Percentiles rank a stretch among this genome's conserved stretches.
These are phyloP conservation scores for Neonothopanus nambi DNA, from an alignment of 1,284 basidiomycete genomes.

Conservation along the genomic window DNA sequence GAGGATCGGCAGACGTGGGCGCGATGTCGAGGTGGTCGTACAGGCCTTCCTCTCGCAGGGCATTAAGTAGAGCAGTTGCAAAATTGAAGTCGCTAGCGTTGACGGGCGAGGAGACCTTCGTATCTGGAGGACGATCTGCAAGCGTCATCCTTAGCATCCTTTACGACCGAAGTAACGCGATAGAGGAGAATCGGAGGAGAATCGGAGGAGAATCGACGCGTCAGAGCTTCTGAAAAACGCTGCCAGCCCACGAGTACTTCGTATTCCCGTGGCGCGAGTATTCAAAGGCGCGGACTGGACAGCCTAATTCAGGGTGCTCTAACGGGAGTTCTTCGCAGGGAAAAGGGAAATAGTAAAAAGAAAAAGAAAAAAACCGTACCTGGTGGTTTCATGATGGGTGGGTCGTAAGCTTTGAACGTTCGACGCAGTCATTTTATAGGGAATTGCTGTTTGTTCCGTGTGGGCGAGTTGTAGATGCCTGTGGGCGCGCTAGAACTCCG, in stretches of 20 bases:
- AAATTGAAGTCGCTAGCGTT: not conserved
- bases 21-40: not conserved
- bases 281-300: not conserved
- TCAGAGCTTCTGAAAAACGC: too few relatives aligned
- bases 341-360: not conserved
- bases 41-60: not conserved
- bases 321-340: too few relatives aligned
- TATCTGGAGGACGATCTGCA: too few relatives aligned
- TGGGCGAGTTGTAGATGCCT: not conserved
- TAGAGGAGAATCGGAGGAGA: too few relatives aligned
- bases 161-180: too few relatives aligned
- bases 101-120: not conserved
- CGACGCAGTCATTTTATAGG: too few relatives aligned
- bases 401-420: too few relatives aligned
- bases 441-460: not conserved
- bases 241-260: not conserved
- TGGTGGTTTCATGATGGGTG: not conserved
- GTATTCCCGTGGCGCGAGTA: slow-evolving; percentile 6
- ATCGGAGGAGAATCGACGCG: too few relatives aligned
- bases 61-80: not conserved
- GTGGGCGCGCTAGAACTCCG: not conserved
- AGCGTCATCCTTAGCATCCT: too few relatives aligned
- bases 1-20: not conserved
- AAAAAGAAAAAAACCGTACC: not conserved
- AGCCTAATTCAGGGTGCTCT: not conserved